Conservation (phyloP, 306 rosid species). For the Citrullus amarus region DNA sequence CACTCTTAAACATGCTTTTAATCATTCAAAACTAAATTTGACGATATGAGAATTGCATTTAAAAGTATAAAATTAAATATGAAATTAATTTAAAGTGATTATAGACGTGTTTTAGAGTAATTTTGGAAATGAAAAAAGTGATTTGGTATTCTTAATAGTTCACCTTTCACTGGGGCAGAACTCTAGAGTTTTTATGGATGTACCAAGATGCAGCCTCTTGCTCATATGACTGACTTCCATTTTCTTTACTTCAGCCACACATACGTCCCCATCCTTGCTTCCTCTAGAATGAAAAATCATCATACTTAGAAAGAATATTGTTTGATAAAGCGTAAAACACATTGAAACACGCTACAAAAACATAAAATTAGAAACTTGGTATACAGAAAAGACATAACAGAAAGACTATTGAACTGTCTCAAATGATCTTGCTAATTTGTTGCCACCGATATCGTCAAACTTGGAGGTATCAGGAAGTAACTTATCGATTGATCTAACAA, state of each 20-base stretch:
- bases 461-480: background rate
- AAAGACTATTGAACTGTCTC: background rate
- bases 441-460: background rate
- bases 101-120: no score
- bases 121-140: no score
- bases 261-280: conserved; percentile 88
- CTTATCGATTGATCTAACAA: background rate
- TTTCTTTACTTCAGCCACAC: conserved; percentile 76
- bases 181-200: conserved; percentile 54
- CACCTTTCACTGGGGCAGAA: conserved; percentile 93
- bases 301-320: background rate
- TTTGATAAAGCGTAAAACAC: background rate
- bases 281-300: conserved; percentile 33
- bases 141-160: no score
- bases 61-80: no score
- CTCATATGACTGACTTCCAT: conserved; percentile 81
- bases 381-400: background rate
- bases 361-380: background rate
- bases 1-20: no score
- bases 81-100: no score
- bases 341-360: background rate
- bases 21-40: no score
- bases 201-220: conserved; percentile 83
- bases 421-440: background rate
- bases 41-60: no score